A percentile compares a stretch with the other conserved stretches of the same genome.
phyloP scores from a whole-genome alignment of 73 alveolate species.

The Paramecium octaurelia region DNA sequence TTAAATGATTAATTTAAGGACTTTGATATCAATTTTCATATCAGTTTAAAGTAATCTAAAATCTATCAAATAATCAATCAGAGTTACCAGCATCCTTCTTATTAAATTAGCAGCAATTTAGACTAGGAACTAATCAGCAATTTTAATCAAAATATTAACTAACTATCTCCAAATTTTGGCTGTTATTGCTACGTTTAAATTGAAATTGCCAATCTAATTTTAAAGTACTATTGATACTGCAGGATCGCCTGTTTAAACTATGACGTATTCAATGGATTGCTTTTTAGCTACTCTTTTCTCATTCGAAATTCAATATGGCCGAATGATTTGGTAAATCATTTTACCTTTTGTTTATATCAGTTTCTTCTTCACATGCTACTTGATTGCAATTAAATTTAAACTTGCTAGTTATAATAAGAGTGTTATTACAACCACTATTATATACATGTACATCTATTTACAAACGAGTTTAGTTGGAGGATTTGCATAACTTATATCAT shows the following conservation, averaged over 20 bases:
- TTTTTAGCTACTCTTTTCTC: neutral
- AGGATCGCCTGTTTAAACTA: neutral
- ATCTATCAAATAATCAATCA: neutral
- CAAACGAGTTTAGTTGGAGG: neutral
- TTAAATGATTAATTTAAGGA: neutral
- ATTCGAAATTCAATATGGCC: neutral
- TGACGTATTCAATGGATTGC: neutral
- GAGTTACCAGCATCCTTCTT: neutral
- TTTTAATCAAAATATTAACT: neutral
- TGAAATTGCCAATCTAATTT: neutral
- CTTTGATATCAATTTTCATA: neutral
- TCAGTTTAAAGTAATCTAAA: constrained; percentile 21
- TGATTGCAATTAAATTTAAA: neutral
- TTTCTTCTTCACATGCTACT: neutral
- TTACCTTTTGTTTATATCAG: neutral
- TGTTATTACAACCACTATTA: neutral
- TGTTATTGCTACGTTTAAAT: neutral
- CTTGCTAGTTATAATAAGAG: neutral
- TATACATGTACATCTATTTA: neutral
- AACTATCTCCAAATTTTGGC: neutral
- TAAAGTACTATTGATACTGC: neutral
- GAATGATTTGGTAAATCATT: neutral
- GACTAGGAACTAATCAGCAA: neutral
- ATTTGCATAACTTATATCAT: neutral
- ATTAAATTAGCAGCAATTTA: neutral